These are phyloP conservation scores for Monilinia fructigena DNA, from an alignment of 2,329 filamentous ascomycete species.

Conservation along the genomic window DNA sequence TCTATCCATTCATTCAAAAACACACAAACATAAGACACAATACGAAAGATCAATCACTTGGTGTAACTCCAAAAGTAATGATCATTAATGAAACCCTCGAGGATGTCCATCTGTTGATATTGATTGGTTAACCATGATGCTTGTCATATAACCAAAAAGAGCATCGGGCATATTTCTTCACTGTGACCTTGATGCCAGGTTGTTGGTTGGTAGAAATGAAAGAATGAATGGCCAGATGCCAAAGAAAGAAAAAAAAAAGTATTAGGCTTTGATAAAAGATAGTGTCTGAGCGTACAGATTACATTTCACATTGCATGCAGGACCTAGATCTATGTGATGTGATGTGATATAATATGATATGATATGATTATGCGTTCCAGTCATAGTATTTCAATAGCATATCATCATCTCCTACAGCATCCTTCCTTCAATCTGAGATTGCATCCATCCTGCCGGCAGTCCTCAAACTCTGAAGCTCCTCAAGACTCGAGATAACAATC, in stretches of 20 bases:
- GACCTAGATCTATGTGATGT: not conserved
- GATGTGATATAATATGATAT: not conserved
- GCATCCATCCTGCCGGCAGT: not conserved
- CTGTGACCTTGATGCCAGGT: not conserved
- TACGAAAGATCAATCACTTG: not conserved
- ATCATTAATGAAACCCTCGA: not conserved
- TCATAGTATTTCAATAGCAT: not conserved
- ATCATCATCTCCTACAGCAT: not conserved
- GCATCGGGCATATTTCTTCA: not conserved
- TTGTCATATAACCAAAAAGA: not conserved
- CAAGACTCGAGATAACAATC: not conserved
- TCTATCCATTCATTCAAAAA: not conserved
- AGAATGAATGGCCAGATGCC: too few relatives aligned
- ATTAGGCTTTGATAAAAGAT: not conserved
- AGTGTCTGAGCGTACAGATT: not conserved
- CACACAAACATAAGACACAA: too few relatives aligned
- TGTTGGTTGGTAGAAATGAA: not conserved
- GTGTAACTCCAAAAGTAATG: not conserved
- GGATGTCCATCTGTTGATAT: conserved; percentile 6
- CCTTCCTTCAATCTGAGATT: too few relatives aligned
- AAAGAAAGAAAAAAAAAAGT: too few relatives aligned
- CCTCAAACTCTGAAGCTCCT: not conserved
- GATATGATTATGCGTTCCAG: not conserved
- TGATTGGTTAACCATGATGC: not conserved
- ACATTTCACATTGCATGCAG: not conserved